Evolutionary conservation across 306 rosid genomes (phyloP), one percentile per base, ranked within the genome.

Genomic region (Luffa acutangula): DNA sequence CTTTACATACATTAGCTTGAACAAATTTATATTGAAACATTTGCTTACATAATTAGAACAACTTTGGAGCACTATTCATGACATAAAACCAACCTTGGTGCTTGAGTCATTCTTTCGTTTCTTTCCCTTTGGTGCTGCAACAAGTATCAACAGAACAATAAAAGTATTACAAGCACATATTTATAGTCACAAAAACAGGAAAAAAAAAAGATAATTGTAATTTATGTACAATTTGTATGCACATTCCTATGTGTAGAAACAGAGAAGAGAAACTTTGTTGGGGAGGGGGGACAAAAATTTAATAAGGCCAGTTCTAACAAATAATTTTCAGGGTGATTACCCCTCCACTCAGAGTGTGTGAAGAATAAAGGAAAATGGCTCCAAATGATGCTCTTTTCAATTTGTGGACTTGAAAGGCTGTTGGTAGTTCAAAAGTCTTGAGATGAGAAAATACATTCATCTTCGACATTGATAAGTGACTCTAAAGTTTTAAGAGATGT

Each of bases 121-220:
- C 86, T 94, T 94, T 85, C 97, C 92, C 82, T 88, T 91, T 60
- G 93, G 25, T 77, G 69, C 97, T 91, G 92, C 89, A 88, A 72
- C 82, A 75, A 82, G 82, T 45, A 65, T 82, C 59, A 75, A 65
- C 56, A 84, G 54, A 58, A 53, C 58, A 76, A 79, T 6, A 11
- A n/a, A 33, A 73, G 21, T 14, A 78, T 75, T 69, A 52, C 46
- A 52, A 52, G 31, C 31, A 74, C 7, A 49, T 73, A 73, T 31
- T 3, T 73, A 1, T 43, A 13, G 41, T 67, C 57, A 45, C 12
- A 42, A 20, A 69, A 20, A 12, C 2, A 3, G 12, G 58, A 20
- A 42, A 20, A 45, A 1, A 20, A 45, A 1, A 13, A 6, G 13
- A 60, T 1, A 21, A 3, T 48, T 46, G 53, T 46, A 48, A 10